A percentile compares a stretch with the other conserved stretches of the same genome.
Conservation (phyloP, 768 basidiomycete genomes). For the Jaapia argillacea region DNA sequence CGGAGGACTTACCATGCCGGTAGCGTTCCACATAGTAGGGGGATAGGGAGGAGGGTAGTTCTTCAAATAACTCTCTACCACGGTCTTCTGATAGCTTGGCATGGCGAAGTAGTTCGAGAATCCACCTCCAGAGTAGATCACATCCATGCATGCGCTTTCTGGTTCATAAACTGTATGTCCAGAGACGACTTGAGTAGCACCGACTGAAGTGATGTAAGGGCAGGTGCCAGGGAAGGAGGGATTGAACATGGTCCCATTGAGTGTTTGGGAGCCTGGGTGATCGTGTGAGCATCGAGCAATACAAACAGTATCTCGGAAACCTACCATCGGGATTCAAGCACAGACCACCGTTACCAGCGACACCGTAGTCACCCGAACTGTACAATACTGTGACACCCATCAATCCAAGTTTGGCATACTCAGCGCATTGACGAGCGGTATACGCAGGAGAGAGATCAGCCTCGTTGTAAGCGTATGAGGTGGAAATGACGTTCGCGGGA, state of each 20-base stretch:
- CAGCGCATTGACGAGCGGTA: slow-evolving; percentile 29
- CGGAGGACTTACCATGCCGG: slow-evolving; percentile 2
- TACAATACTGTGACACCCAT: slow-evolving; percentile 22
- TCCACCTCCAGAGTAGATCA: slow-evolving; percentile 13
- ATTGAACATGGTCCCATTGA: slow-evolving; percentile 14
- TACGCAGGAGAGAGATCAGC: slow-evolving; percentile 23
- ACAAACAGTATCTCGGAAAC: not conserved
- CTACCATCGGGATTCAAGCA: slow-evolving; percentile 1
- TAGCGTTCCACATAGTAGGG: slow-evolving; percentile 12
- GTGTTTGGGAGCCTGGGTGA: slow-evolving; percentile 4
- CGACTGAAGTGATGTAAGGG: slow-evolving; percentile 16
- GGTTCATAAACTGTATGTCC: slow-evolving; percentile 4
- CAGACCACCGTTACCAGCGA: not conserved
- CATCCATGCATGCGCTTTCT: slow-evolving; percentile 21
- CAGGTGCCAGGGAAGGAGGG: slow-evolving; percentile 19
- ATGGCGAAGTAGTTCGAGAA: slow-evolving; percentile 31
- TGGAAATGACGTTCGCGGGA: slow-evolving; percentile 29
- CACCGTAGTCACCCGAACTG: slow-evolving; percentile 7
- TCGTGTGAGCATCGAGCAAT: too few species aligned
- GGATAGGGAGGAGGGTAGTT: slow-evolving; percentile 15
- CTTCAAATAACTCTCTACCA: slow-evolving; percentile 12
- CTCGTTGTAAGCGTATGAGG: slow-evolving; percentile 30
- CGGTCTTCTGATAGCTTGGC: slow-evolving; percentile 13
- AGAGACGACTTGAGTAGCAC: slow-evolving; percentile 16
- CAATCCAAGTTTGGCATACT: slow-evolving; percentile 35